Evolutionary conservation across 306 rosid species (phyloP), one percentile per base, ranked within the genome.

Genomic region (Crataegus laevigata): DNA sequence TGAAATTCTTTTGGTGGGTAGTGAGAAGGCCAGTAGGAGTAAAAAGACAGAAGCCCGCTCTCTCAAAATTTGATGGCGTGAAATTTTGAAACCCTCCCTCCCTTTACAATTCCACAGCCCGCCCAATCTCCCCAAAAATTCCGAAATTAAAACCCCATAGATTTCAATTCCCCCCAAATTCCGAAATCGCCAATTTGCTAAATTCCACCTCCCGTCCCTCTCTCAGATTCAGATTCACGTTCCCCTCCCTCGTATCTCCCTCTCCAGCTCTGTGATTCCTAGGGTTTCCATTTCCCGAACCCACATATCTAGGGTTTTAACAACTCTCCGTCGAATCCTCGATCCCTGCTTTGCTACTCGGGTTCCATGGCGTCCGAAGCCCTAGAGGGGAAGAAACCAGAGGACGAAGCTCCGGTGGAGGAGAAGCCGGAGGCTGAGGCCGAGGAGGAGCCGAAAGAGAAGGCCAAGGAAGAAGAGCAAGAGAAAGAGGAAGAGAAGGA

Each of bases 311-410:
- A 75, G 88, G 85, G 90, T 88, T 84, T 81, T 50, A 8, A 11
- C 29, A 19, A 19, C 21, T 62, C n/a, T 17, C 28, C 8, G 51
- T 36, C 38, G 3, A 68, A 69, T 66, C 42, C 42, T 34, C 24
- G 19, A 61, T 59, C 77, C 66, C 11, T 54, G 34, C 14, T 47
- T 60, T 51, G 1, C 28, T 75, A 24, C 12, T 19, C 1, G 22
- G 58, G 12, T 54, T 50, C 71, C 79, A 94, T 94, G 97, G 94
- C 96, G 40, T 75, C 93, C 54, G 96, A 82, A 78, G 82, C 86
- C 88, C 87, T 84, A 86, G 93, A 89, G 43, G 96, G 87, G 66
- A 82, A 57, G 83, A 83, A 82, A 28, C 77, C 88, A 9, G 86
- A 57, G 9, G 83, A 57, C 28, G 78, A 77, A 64, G 81, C 89